Evolutionary conservation across 371 early-diverging fungal species (phyloP), one percentile per base, ranked within the genome.

Genomic region (Batrachochytrium dendrobatidis): DNA sequence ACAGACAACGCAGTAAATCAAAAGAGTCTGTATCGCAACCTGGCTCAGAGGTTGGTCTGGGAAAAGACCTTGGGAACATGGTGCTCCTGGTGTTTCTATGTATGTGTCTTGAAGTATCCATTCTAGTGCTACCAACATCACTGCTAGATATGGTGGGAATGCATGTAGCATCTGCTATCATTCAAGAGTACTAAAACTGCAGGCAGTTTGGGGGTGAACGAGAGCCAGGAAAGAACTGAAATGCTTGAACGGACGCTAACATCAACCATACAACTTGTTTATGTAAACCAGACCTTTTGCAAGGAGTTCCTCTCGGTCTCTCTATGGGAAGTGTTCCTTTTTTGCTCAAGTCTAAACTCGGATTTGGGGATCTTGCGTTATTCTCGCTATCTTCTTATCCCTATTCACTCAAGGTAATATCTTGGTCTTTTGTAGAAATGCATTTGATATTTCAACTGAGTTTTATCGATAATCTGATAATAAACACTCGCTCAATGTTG

Each of bases 351-450:
- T 83, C 85, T 34, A 88, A 89, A 61, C 77, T 94, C 56, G 86
- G 89, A 33, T 96, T 87, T 67, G 80, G 87, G 3, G 89, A 98
- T 70, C 83, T 98, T 53, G 97, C 91, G 2, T 65, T 94, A 48
- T 95, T 98, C 64, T 91, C 95, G 6, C 72, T 98, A 50, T 89
- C 94, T 0, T 84, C 87, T 3, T 98, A 95, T 80, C 98, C 98
- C 2, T 98, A 98, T 62, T 77, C 78, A 3, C 63, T 80, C 20
- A 79, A 79, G 70, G 70, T 73, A 58, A 6, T 28, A 6, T 33
- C 25, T 4, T n/a, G 5, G 7, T 0, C 31, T 28, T 15, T 48
- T 20, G 15, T 15, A 12, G n/a, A n/a, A n/a, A 12, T n/a, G 39
- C 39, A 39, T 39, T n/a, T n/a, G 18, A 52, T 32, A 26, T 49